These are phyloP conservation scores for Ogataea allantospora DNA, from an alignment of 805 yeast species.

Conservation along the genomic window DNA sequence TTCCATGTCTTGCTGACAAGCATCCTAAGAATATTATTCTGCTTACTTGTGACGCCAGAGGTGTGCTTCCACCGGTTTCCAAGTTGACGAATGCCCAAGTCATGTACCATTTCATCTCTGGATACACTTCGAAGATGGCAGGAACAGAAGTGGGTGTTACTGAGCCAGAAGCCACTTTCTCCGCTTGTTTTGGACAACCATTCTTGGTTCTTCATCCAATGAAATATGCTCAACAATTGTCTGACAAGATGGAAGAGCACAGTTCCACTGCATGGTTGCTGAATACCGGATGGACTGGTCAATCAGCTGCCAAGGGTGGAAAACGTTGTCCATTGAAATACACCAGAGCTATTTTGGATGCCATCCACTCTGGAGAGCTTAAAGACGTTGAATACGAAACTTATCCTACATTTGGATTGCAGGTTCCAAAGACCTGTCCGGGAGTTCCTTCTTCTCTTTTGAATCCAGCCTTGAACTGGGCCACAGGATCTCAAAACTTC, in stretches of 20 bases:
- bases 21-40: constrained; percentile 92
- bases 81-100: constrained; percentile 92
- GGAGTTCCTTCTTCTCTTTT: constrained; percentile 82
- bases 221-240: constrained; percentile 94
- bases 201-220: constrained; percentile 97
- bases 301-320: constrained; percentile 89
- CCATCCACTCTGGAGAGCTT: constrained; percentile 89
- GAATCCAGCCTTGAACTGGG: constrained; percentile 86
- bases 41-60: constrained; percentile 96
- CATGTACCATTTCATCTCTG: constrained; percentile 98
- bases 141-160: constrained; percentile 99
- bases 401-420: constrained; percentile 82
- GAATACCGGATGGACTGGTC: constrained; percentile 98
- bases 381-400: constrained; percentile 77
- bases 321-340: constrained; percentile 96
- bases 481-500: constrained; percentile 54
- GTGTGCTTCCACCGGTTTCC: constrained; percentile 96
- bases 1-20: constrained; percentile 85
- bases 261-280: constrained; percentile 93
- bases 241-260: constrained; percentile 87
- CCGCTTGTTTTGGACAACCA: constrained; percentile 99
- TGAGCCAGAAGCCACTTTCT: constrained; percentile 96
- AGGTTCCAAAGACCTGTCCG: constrained; percentile 77
- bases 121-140: constrained; percentile 99
- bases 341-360: constrained; percentile 94